phyloP scores from a whole-genome alignment of 2,329 filamentous ascomycete species.

The Tolypocladium sp. region DNA sequence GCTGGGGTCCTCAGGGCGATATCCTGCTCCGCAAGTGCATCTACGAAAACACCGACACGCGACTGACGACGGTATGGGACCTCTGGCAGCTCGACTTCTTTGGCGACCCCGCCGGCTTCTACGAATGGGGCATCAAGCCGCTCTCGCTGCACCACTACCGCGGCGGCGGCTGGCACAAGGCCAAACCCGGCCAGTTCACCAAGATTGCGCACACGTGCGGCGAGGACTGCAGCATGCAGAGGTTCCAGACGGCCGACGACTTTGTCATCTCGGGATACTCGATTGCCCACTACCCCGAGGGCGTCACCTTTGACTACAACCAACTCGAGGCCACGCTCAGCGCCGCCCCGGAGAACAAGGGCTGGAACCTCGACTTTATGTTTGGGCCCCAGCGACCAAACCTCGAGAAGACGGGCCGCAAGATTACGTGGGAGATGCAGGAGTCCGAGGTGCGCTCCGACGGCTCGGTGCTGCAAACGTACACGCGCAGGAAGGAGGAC shows the following conservation, averaged over 20 bases:
- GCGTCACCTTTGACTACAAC: slow-evolving; percentile 38
- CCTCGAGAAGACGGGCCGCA: slow-evolving; percentile 37
- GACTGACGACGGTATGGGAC: slow-evolving; percentile 46
- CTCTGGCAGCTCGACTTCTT: slow-evolving; percentile 54
- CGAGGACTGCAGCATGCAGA: slow-evolving; percentile 49
- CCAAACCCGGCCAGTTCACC: slow-evolving; percentile 45
- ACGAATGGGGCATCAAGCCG: slow-evolving; percentile 51
- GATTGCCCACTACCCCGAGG: slow-evolving; percentile 45
- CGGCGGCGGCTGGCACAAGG: slow-evolving; percentile 46
- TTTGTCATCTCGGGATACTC: slow-evolving; percentile 52
- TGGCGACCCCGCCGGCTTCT: slow-evolving; percentile 53
- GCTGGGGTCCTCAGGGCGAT: slow-evolving; percentile 52
- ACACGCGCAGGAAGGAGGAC: slow-evolving; percentile 43
- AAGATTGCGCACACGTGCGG: slow-evolving; percentile 51
- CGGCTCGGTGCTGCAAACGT: slow-evolving; percentile 43
- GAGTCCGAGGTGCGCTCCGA: slow-evolving; percentile 38
- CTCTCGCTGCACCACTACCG: slow-evolving; percentile 58
- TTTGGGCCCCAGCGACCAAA: slow-evolving; percentile 39
- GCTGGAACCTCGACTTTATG: slow-evolving; percentile 42
- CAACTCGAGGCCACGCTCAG: slow-evolving; percentile 45
- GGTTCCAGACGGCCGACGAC: slow-evolving; percentile 44
- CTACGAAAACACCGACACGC: slow-evolving; percentile 51
- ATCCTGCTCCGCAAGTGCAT: slow-evolving; percentile 55
- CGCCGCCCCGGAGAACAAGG: slow-evolving; percentile 36
- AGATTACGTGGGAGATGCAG: slow-evolving; percentile 45